Evolutionary conservation across 768 basidiomycete genomes (phyloP).

Genomic region (Boletus reticulatus): DNA sequence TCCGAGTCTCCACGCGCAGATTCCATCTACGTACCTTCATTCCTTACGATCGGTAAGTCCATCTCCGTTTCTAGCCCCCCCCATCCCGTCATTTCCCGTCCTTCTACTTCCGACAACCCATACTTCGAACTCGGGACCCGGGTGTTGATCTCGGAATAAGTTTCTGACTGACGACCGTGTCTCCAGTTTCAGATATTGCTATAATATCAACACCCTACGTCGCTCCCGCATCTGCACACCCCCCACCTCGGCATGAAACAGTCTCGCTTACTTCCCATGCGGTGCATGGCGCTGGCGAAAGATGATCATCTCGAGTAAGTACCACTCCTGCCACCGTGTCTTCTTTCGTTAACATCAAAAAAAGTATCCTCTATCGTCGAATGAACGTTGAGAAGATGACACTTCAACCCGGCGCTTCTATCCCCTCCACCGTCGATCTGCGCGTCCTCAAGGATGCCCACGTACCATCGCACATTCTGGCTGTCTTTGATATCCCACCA

Average conservation of each 20-base stretch:
- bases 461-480: constrained; percentile 58
- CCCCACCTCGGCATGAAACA: constrained; percentile 16
- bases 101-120: not conserved
- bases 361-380: constrained; percentile 31
- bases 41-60: constrained; percentile 27
- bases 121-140: not conserved
- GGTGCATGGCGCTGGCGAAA: constrained; percentile 13
- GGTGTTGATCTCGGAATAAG: constrained; percentile 16
- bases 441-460: constrained; percentile 43
- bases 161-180: constrained; percentile 18
- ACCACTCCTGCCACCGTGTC: not conserved
- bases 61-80: not conserved
- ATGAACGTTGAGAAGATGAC: constrained; percentile 33
- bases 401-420: constrained; percentile 21
- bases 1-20: not conserved
- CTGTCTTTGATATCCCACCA: constrained; percentile 37
- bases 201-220: constrained; percentile 5
- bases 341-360: constrained; percentile 6
- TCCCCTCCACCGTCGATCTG: constrained; percentile 49
- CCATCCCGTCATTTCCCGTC: constrained; percentile 6
- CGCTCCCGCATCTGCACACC: constrained; percentile 1
- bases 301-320: constrained; percentile 32
- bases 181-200: constrained; percentile 12
- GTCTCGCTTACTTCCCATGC: constrained; percentile 27
- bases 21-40: constrained; percentile 4